Evolutionary conservation across 768 basidiomycete genomes (phyloP).

Genomic region (Tulasnella sp.): DNA sequence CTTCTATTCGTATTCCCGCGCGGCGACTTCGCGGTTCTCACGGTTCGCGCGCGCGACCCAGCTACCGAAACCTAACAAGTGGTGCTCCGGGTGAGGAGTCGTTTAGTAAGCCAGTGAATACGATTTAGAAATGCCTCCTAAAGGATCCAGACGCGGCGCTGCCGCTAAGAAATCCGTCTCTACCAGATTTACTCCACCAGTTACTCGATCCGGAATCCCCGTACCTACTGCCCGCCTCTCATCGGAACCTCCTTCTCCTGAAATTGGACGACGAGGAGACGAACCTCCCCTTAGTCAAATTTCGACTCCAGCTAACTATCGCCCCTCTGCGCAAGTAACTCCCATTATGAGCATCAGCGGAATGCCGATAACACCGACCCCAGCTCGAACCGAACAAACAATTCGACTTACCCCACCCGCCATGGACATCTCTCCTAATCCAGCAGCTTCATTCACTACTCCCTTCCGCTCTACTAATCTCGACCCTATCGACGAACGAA

Average conservation of each 20-base stretch:
- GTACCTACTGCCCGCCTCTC: background rate
- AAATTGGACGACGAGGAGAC: no score
- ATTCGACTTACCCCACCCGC: no score
- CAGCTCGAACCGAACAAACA: no score
- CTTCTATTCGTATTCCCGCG: background rate
- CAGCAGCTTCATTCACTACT: background rate
- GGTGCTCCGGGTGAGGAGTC: constrained; percentile 4
- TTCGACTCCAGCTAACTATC: background rate
- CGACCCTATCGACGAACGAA: background rate
- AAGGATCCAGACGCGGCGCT: background rate
- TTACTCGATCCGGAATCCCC: background rate
- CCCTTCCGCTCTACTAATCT: background rate
- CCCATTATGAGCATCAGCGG: background rate
- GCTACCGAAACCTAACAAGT: background rate
- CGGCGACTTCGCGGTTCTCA: background rate
- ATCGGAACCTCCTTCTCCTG: no score
- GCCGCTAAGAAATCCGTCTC: background rate
- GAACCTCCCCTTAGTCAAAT: background rate
- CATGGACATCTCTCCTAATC: background rate
- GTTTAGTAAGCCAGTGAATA: background rate
- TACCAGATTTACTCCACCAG: background rate
- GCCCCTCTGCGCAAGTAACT: background rate
- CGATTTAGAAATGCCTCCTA: background rate
- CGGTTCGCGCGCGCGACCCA: background rate
- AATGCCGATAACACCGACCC: background rate